A percentile compares a stretch with the other conserved stretches of the same genome.
Evolutionary conservation across 164 flowering plant genomes (phyloP).

Genomic region (Annona squamosa): DNA sequence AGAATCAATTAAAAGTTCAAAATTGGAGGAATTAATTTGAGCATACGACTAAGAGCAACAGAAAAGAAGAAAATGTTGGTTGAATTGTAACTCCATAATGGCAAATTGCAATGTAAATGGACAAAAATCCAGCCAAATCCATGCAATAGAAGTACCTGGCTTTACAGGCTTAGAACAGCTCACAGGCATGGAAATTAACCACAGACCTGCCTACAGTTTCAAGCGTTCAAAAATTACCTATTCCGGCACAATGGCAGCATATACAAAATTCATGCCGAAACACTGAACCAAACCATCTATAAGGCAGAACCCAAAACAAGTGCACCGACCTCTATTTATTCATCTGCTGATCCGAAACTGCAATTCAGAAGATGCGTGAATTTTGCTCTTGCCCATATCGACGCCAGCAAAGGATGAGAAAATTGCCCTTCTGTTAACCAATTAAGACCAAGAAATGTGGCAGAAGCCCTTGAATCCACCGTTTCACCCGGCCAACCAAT

Average conservation of each 20-base stretch:
- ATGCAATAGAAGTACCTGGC: slow-evolving; percentile 7
- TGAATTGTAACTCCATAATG: not conserved
- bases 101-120: not conserved
- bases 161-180: slow-evolving; percentile 10
- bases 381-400: not conserved
- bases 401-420: not conserved
- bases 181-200: slow-evolving; percentile 12
- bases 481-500: slow-evolving; percentile 4
- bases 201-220: slow-evolving; percentile 15
- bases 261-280: slow-evolving; percentile 26
- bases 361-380: slow-evolving; percentile 11
- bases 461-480: not conserved
- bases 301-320: slow-evolving; percentile 16
- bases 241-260: slow-evolving; percentile 21
- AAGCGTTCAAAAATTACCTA: slow-evolving; percentile 28
- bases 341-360: slow-evolving; percentile 13
- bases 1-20: not conserved
- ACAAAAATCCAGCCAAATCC: slow-evolving; percentile 6
- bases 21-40: too few relatives aligned
- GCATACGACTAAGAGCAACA: not conserved
- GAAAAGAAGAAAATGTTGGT: not conserved
- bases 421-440: not conserved
- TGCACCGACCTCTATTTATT: slow-evolving; percentile 11
- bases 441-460: not conserved
- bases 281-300: slow-evolving; percentile 18